Percentiles rank a stretch among this genome's conserved stretches.
Evolutionary conservation across 1,139 yeast species (phyloP).

Genomic region (Lizanozyma gosingica): DNA sequence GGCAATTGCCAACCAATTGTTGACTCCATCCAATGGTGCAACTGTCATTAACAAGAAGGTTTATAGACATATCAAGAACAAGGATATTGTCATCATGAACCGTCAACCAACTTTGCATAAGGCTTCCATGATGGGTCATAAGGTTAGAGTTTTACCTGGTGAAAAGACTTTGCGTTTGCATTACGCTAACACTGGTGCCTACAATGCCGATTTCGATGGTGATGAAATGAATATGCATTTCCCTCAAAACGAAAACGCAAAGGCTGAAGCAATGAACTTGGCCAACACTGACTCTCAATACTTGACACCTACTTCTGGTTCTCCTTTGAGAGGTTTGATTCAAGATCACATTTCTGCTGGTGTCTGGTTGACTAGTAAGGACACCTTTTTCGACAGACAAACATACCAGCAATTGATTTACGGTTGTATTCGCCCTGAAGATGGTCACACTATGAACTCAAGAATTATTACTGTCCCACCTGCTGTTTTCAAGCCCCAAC

Average conservation of each 20-base stretch:
- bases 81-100: conserved; percentile 95
- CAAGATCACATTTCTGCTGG: conserved; percentile 99
- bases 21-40: conserved; percentile 65
- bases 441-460: conserved; percentile 80
- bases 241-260: conserved; percentile 97
- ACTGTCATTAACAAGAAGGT: conserved; percentile 80
- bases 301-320: conserved; percentile 95
- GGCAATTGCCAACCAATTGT: conserved; percentile 89
- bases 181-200: conserved; percentile 98
- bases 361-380: conserved; percentile 94
- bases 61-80: conserved; percentile 84
- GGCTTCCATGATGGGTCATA: conserved; percentile 99
- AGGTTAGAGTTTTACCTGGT: conserved; percentile 92
- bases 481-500: conserved; percentile 74
- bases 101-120: conserved; percentile 99
- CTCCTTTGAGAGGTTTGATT: conserved; percentile 96
- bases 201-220: conserved; percentile 99
- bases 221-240: conserved; percentile 99
- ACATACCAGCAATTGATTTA: conserved; percentile 89
- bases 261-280: conserved; percentile 89
- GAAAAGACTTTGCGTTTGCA: conserved; percentile 95
- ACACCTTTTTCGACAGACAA: conserved; percentile 83
- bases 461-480: conserved; percentile 83
- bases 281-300: conserved; percentile 98
- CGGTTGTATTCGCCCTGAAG: conserved; percentile 94